Conservation (phyloP, 2,329 filamentous ascomycete species). For the Fusarium armeniacum region DNA sequence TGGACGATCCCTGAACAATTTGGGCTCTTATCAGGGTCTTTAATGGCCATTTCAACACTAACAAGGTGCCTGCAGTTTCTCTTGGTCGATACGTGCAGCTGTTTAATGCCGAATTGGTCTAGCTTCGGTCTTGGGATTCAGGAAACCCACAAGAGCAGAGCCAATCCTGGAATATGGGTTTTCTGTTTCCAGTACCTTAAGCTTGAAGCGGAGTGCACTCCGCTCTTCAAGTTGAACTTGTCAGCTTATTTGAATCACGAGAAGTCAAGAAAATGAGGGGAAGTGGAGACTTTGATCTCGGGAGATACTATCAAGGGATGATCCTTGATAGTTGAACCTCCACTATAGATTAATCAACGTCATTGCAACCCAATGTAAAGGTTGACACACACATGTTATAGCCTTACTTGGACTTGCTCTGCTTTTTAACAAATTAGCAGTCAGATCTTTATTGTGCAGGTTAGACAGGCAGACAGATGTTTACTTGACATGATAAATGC, state of each 20-base stretch:
- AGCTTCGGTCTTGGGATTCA: constrained; percentile 29
- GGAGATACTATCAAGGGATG: constrained; percentile 28
- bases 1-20: constrained; percentile 38
- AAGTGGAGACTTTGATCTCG: constrained; percentile 46
- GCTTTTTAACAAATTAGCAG: not conserved
- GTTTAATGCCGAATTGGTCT: constrained; percentile 35
- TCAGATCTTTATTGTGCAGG: constrained; percentile 31
- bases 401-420: not conserved
- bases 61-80: constrained; percentile 36
- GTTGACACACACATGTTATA: constrained; percentile 8
- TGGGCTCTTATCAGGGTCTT: constrained; percentile 39
- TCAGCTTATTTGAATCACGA: constrained; percentile 27
- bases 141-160: constrained; percentile 19
- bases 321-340: constrained; percentile 31
- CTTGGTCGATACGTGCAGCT: constrained; percentile 37
- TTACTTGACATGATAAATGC: constrained; percentile 1
- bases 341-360: constrained; percentile 32
- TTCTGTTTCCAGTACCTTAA: constrained; percentile 29
- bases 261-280: constrained; percentile 42
- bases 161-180: constrained; percentile 33
- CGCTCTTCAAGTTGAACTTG: constrained; percentile 21
- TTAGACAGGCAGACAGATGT: not conserved
- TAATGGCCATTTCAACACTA: constrained; percentile 34
- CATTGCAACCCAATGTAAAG: constrained; percentile 36
- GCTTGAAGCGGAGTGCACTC: constrained; percentile 26